Evolutionary conservation across 2,329 filamentous ascomycete genomes (phyloP).

Genomic region (Ophiocordyceps camponoti-floridani): DNA sequence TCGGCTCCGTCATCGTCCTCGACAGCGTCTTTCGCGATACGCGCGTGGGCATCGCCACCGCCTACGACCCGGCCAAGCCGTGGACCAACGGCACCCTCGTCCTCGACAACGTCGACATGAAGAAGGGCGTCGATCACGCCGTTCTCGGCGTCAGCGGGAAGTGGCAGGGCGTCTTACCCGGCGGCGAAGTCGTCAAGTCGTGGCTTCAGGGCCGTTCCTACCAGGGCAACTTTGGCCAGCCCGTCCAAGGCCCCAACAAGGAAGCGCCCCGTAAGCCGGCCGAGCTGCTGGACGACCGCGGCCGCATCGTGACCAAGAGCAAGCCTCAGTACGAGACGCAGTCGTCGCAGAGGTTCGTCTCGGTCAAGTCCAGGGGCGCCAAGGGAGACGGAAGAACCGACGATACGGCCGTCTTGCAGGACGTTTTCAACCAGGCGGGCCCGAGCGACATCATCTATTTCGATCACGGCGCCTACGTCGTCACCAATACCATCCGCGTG

Average conservation of each 20-base stretch:
- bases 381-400: slow-evolving; percentile 78
- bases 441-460: slow-evolving; percentile 54
- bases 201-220: slow-evolving; percentile 74
- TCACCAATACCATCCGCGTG: slow-evolving; percentile 52
- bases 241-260: slow-evolving; percentile 51
- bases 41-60: slow-evolving; percentile 33
- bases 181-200: slow-evolving; percentile 46
- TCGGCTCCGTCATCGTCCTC: slow-evolving; percentile 69
- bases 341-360: slow-evolving; percentile 54
- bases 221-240: slow-evolving; percentile 25
- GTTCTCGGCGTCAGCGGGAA: slow-evolving; percentile 53
- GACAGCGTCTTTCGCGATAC: slow-evolving; percentile 69
- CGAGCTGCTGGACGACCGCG: slow-evolving; percentile 31
- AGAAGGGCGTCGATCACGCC: slow-evolving; percentile 39
- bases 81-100: slow-evolving; percentile 27
- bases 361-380: slow-evolving; percentile 66
- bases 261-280: too few relatives aligned
- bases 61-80: background rate
- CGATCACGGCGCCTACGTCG: slow-evolving; percentile 55
- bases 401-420: slow-evolving; percentile 72
- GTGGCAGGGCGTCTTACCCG: too few relatives aligned
- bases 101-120: slow-evolving; percentile 71
- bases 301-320: slow-evolving; percentile 61
- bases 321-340: slow-evolving; percentile 76
- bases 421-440: slow-evolving; percentile 49